A percentile compares a stretch with the other conserved stretches of the same genome.
Evolutionary conservation across 192 early-diverging fungal genomes (phyloP).

Genomic region (Backusella tarrabulga): DNA sequence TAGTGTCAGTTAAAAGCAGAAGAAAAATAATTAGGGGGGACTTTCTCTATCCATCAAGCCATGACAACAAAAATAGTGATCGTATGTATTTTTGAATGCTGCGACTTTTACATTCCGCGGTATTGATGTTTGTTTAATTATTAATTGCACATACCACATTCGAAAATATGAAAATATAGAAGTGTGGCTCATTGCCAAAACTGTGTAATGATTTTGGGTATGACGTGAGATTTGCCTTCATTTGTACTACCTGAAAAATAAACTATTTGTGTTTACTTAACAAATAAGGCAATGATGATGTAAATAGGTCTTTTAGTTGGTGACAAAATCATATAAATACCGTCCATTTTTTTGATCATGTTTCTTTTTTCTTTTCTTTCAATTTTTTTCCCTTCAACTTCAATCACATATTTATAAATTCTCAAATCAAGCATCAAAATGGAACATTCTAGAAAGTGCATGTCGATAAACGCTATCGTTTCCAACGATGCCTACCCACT

Average conservation of each 20-base stretch:
- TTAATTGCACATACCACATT: neutral
- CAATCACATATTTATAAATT: neutral
- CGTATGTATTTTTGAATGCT: neutral
- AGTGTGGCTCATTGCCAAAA: constrained; percentile 3
- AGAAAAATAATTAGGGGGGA: neutral
- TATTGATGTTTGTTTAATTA: neutral
- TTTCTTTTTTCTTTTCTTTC: neutral
- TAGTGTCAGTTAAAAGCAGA: neutral
- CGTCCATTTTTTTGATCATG: neutral
- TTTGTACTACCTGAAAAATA: neutral
- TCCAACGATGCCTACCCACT: neutral
- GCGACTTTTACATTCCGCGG: neutral
- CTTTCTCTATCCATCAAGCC: neutral
- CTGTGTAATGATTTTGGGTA: neutral
- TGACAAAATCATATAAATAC: neutral
- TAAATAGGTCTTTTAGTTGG: neutral
- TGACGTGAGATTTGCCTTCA: neutral
- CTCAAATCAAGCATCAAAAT: neutral
- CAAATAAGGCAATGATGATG: neutral
- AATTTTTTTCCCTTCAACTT: neutral
- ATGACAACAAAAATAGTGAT: neutral
- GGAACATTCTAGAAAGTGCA: neutral
- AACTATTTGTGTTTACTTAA: neutral
- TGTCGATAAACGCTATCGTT: constrained; percentile 3
- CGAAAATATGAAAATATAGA: neutral